phyloP scores from a whole-genome alignment of 306 rosid genomes.

The Cucurbita moschata region DNA sequence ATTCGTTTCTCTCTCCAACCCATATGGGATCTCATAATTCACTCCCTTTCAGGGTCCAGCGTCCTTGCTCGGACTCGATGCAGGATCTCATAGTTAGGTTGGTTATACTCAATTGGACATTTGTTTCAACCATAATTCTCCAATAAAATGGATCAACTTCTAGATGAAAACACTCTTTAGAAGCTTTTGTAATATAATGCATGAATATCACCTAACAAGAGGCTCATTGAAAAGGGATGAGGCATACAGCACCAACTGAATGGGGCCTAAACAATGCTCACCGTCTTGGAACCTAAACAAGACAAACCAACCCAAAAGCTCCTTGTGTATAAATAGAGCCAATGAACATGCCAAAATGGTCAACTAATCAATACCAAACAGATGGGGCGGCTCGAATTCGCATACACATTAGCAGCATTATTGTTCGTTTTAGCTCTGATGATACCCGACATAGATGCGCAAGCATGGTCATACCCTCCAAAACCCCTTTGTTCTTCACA shows the following conservation, averaged over 20 bases:
- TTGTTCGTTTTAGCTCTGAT: constrained; percentile 16
- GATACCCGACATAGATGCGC: constrained; percentile 19
- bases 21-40: too few relatives aligned
- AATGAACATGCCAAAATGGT: background rate
- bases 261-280: background rate
- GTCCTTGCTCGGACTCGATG: too few relatives aligned
- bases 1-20: too few relatives aligned
- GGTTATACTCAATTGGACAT: too few relatives aligned
- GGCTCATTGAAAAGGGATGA: background rate
- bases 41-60: too few relatives aligned
- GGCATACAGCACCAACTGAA: too few relatives aligned
- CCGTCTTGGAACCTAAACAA: background rate
- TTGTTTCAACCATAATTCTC: too few relatives aligned
- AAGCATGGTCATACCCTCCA: background rate
- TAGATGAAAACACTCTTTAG: background rate
- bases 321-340: background rate
- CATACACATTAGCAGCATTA: background rate
- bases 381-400: background rate
- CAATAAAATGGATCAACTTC: too few relatives aligned
- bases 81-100: too few relatives aligned
- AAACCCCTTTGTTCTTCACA: constrained; percentile 47
- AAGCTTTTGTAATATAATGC: background rate
- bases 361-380: background rate
- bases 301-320: too few relatives aligned
- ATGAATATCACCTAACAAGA: background rate